Percentiles rank a stretch among this genome's conserved stretches.
Evolutionary conservation across 768 basidiomycete genomes (phyloP).

Genomic region (Boletus eberwhitei): DNA sequence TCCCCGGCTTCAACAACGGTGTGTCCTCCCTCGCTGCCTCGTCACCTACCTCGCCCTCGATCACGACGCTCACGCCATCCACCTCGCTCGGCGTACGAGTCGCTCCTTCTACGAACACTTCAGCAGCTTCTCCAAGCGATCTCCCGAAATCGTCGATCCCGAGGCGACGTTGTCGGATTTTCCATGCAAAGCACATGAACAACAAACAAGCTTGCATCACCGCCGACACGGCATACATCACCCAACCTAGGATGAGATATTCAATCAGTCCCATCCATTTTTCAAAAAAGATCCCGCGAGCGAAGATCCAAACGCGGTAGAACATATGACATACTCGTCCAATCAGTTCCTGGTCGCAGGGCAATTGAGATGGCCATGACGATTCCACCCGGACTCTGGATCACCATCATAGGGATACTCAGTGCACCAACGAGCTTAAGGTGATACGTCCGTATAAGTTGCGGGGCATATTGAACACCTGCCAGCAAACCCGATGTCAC

Average conservation of each 20-base stretch:
- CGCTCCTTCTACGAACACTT: not conserved
- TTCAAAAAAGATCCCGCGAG: not conserved
- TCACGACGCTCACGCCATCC: conserved; percentile 13
- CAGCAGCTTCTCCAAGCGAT: conserved; percentile 32
- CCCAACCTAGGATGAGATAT: conserved; percentile 54
- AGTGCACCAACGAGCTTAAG: conserved; percentile 85
- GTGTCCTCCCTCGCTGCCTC: conserved; percentile 15
- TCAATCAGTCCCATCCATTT: not conserved
- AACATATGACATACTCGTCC: conserved; percentile 59
- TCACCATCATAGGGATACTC: conserved; percentile 93
- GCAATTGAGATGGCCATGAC: conserved; percentile 86
- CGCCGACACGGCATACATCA: conserved; percentile 77
- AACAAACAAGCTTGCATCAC: conserved; percentile 81
- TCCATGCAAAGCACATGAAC: conserved; percentile 84
- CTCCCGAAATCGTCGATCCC: conserved; percentile 89
- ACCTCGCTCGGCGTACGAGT: conserved; percentile 2
- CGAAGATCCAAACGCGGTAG: not conserved
- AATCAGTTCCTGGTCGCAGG: conserved; percentile 74
- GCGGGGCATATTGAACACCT: conserved; percentile 84
- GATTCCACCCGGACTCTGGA: conserved; percentile 87
- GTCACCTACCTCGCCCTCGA: conserved; percentile 18
- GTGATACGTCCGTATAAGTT: conserved; percentile 75
- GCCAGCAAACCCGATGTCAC: conserved; percentile 76
- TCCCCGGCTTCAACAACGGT: conserved; percentile 23
- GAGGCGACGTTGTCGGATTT: conserved; percentile 66